Percentiles rank a stretch among this genome's conserved stretches.
Evolutionary conservation across 441 rosid species (phyloP).

Genomic region (Aquilaria agallochum): DNA sequence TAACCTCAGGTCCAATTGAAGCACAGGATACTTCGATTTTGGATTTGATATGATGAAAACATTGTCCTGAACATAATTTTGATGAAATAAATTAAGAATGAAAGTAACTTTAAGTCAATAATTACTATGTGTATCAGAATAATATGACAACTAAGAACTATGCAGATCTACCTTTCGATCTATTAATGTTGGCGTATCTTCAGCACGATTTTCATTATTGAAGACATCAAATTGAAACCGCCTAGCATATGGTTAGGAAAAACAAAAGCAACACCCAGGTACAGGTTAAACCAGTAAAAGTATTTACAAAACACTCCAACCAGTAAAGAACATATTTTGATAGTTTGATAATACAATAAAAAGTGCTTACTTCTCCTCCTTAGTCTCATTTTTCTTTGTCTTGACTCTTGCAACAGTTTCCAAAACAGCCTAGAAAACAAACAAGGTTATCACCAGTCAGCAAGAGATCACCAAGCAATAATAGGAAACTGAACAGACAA

Average conservation of each 20-base stretch:
- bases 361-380: slow-evolving; percentile 81
- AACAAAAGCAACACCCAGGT: slow-evolving; percentile 23
- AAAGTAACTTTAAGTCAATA: not conserved
- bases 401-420: slow-evolving; percentile 92
- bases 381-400: slow-evolving; percentile 89
- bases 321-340: slow-evolving; percentile 4
- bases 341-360: not conserved
- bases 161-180: slow-evolving; percentile 62
- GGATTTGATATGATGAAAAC: slow-evolving; percentile 91
- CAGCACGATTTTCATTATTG: slow-evolving; percentile 81
- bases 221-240: slow-evolving; percentile 77
- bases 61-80: slow-evolving; percentile 55
- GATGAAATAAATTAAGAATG: slow-evolving; percentile 8
- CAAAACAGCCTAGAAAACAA: slow-evolving; percentile 70
- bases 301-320: slow-evolving; percentile 6
- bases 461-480: not conserved
- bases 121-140: slow-evolving; percentile 3
- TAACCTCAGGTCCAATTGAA: slow-evolving; percentile 86
- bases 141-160: not conserved
- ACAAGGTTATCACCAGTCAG: slow-evolving; percentile 7
- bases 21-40: slow-evolving; percentile 87
- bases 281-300: slow-evolving; percentile 4
- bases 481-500: no score
- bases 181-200: slow-evolving; percentile 83
- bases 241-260: slow-evolving; percentile 38